Evolutionary conservation across 352 stramenopile genomes (phyloP).

Genomic region (Phytophthora pluvialis): DNA sequence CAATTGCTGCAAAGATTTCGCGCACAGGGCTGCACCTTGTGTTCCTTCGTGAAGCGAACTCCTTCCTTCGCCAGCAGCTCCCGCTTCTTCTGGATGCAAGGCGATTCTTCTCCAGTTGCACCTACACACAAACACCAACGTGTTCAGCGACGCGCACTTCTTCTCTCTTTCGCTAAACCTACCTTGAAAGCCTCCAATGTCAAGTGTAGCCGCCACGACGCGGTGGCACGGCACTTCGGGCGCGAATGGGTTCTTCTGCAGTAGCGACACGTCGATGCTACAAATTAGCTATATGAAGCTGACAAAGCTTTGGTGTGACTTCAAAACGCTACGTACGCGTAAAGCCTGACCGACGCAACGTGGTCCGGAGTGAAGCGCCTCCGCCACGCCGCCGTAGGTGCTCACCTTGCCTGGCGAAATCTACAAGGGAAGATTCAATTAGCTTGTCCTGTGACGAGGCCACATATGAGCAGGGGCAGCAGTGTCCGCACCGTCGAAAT

Average conservation of each 20-base stretch:
- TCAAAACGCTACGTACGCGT: constrained; percentile 42
- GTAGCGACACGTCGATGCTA: neutral
- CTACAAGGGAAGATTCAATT: constrained; percentile 27
- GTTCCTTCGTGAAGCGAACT: constrained; percentile 59
- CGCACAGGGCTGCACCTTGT: constrained; percentile 45
- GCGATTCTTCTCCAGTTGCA: constrained; percentile 60
- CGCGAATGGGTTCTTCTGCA: constrained; percentile 82
- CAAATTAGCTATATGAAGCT: neutral
- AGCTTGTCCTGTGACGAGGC: neutral
- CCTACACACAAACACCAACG: constrained; percentile 28
- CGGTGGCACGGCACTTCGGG: constrained; percentile 79
- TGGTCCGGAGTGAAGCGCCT: constrained; percentile 63
- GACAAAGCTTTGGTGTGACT: neutral
- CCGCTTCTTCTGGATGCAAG: constrained; percentile 75
- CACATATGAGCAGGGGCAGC: neutral
- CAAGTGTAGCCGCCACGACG: constrained; percentile 62
- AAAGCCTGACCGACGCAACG: constrained; percentile 75
- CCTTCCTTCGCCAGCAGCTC: constrained; percentile 66
- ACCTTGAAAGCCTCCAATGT: constrained; percentile 82
- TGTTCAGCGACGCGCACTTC: neutral
- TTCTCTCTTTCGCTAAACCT: neutral
- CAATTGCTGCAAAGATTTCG: no score
- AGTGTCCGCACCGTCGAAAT: constrained; percentile 59
- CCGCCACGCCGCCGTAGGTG: constrained; percentile 74
- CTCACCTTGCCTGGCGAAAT: constrained; percentile 80